Base-by-base conservation (phyloP, 2,329 filamentous ascomycete genomes). In the Fusarium abutilonis region DNA sequence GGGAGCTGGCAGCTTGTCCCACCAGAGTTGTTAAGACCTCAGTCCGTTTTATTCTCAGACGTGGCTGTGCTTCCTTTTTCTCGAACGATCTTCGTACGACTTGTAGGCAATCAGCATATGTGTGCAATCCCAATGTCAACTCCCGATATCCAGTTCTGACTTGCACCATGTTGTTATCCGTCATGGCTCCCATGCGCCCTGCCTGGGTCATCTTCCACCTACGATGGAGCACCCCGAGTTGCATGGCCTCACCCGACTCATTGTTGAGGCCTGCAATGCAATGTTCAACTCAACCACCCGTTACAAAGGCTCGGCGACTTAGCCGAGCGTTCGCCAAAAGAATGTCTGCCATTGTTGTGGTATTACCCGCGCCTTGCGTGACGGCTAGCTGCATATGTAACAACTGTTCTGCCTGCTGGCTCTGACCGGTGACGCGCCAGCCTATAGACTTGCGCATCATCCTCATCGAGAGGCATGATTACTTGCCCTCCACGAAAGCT, bases 61-160 rank as follows among this genome's bases (percentile, higher is more conserved):
- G 52, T 64, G 56, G 56, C 66, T 57, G 58, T 59, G 45, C 55
- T 64, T 69, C 62, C 51, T 62, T 61, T 69, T 68, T n/a, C 54
- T 66, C 56, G 62, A 68, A 68, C 52, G 56, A 64, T 64, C 59
- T 57, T 64, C 50, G 59, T 63, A 64, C 60, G 61, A 67, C 60
- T 53, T 35, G 17, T 36, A 31, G 36, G 28, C 52, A 39, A 47
- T 52, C 39, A 39, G 35, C 50, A 57, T 50, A 52, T 43, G n/a
- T n/a, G n/a, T n/a, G n/a, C n/a, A n/a, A n/a, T n/a, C n/a, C n/a
- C n/a, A n/a, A n/a, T n/a, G n/a, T n/a, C n/a, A n/a, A n/a, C n/a
- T n/a, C n/a, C n/a, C n/a, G n/a, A 42, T 57, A 44, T 63, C 47
- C 58, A 63, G 57, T 60, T 54, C 42, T 21, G 43, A 52, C 43